Conservation (phyloP, 1,139 yeast genomes). For the Lodderomyces margitis region DNA sequence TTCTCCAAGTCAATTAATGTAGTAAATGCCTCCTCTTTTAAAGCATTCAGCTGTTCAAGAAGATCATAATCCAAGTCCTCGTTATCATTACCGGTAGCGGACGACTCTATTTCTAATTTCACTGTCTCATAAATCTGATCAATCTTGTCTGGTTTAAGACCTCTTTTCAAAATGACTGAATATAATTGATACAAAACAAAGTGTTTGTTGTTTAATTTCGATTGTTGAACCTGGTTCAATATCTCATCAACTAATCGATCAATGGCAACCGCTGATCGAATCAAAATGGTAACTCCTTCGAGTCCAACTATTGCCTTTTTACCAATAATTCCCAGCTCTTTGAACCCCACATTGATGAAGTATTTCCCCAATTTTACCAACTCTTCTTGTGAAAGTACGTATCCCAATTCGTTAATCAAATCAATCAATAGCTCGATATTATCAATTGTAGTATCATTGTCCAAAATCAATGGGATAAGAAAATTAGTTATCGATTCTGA, state of each 20-base stretch:
- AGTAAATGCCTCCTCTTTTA: conserved; percentile 49
- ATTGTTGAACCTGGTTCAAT: not conserved
- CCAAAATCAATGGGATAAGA: conserved; percentile 21
- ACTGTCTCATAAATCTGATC: conserved; percentile 10
- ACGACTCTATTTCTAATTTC: conserved; percentile 2
- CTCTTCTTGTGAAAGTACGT: conserved; percentile 43
- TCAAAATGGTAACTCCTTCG: conserved; percentile 42
- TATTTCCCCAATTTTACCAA: conserved; percentile 32
- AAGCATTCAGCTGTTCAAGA: conserved; percentile 31
- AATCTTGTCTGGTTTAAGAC: conserved; percentile 10
- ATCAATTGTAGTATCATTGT: conserved; percentile 46
- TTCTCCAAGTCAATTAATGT: conserved; percentile 34
- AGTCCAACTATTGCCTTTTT: conserved; percentile 58
- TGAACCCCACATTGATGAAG: conserved; percentile 40
- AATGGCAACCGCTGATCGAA: conserved; percentile 18
- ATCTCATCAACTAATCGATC: conserved; percentile 13
- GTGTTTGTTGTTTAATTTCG: conserved; percentile 9
- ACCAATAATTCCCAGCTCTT: conserved; percentile 47
- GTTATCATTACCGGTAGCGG: conserved; percentile 9
- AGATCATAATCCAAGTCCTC: conserved; percentile 43
- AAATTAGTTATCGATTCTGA: conserved; percentile 24
- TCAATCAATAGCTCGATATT: conserved; percentile 64
- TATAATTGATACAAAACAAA: conserved; percentile 15
- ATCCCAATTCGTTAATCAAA: conserved; percentile 54
- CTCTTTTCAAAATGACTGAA: conserved; percentile 14